phyloP scores from a whole-genome alignment of 306 rosid genomes.

The Inga oerstediana region DNA sequence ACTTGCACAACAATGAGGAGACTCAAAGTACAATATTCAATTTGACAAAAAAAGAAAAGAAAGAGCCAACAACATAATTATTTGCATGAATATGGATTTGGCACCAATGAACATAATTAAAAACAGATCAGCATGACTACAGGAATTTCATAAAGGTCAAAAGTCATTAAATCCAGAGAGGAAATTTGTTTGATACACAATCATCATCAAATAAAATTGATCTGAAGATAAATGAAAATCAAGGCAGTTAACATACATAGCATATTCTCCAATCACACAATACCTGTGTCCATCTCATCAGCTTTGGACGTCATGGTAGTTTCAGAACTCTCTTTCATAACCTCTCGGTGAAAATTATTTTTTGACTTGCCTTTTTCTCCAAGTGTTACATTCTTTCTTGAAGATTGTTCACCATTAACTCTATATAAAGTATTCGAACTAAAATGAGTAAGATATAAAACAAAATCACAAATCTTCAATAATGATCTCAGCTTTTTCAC shows the following conservation, averaged over 20 bases:
- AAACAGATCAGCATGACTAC: slow-evolving; percentile 7
- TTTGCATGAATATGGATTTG: not conserved
- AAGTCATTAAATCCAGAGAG: not conserved
- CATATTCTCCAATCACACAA: slow-evolving; percentile 28
- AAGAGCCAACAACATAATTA: not conserved
- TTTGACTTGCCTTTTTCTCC: slow-evolving; percentile 45
- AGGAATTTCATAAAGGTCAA: not conserved
- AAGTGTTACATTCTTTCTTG: slow-evolving; percentile 51
- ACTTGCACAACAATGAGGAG: not conserved
- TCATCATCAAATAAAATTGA: not conserved
- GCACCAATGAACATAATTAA: not conserved
- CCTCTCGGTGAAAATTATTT: slow-evolving; percentile 49
- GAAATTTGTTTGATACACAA: not conserved
- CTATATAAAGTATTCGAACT: slow-evolving; percentile 45
- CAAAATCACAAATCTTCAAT: slow-evolving; percentile 22
- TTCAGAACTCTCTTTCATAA: slow-evolving; percentile 67
- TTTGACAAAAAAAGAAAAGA: not conserved
- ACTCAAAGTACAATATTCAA: slow-evolving; percentile 7
- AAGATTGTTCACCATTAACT: slow-evolving; percentile 63
- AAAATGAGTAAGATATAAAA: slow-evolving; percentile 25
- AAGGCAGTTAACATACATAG: not conserved
- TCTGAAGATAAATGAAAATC: not conserved
- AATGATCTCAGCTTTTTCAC: slow-evolving; percentile 36
- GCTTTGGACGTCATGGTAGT: slow-evolving; percentile 42
- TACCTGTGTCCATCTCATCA: slow-evolving; percentile 70